phyloP scores from a whole-genome alignment of 768 basidiomycete genomes.

The Strobilomyces echinocephalus region DNA sequence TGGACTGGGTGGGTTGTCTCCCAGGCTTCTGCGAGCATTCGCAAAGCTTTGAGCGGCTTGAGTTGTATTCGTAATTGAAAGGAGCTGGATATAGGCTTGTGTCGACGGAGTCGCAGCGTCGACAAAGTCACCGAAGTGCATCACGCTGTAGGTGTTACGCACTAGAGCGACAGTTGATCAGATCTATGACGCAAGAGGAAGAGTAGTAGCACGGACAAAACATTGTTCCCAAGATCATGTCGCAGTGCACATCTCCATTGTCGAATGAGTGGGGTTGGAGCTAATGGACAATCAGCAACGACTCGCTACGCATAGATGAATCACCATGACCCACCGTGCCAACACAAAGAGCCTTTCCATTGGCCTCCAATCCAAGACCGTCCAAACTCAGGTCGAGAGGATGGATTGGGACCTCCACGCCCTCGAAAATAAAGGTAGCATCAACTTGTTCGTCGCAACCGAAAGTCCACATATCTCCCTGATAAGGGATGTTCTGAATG shows the following conservation, averaged over 20 bases:
- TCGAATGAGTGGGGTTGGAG: conserved; percentile 65
- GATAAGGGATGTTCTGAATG: conserved; percentile 33
- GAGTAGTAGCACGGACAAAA: conserved; percentile 46
- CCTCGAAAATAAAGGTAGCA: conserved; percentile 59
- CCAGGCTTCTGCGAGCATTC: conserved; percentile 3
- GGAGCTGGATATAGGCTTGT: conserved; percentile 61
- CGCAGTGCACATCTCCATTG: conserved; percentile 37
- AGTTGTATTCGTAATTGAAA: conserved; percentile 49
- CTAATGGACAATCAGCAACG: conserved; percentile 30
- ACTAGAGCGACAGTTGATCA: conserved; percentile 34
- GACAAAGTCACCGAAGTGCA: conserved; percentile 64
- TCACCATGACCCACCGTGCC: conserved; percentile 39
- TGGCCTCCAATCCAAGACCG: conserved; percentile 4
- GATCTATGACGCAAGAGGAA: not conserved
- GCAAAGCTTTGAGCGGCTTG: conserved; percentile 29
- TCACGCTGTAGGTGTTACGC: conserved; percentile 57
- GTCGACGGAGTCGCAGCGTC: conserved; percentile 34
- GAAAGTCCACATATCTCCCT: conserved; percentile 53
- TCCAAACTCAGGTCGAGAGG: conserved; percentile 53
- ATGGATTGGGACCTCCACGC: conserved; percentile 55
- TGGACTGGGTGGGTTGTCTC: conserved; percentile 30
- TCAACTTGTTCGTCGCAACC: conserved; percentile 64
- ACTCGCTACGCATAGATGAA: not conserved
- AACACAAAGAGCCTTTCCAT: conserved; percentile 26
- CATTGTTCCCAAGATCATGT: conserved; percentile 69